Conservation (phyloP, 2,329 filamentous ascomycete genomes). For the Apiospora rasikravindrae region DNA sequence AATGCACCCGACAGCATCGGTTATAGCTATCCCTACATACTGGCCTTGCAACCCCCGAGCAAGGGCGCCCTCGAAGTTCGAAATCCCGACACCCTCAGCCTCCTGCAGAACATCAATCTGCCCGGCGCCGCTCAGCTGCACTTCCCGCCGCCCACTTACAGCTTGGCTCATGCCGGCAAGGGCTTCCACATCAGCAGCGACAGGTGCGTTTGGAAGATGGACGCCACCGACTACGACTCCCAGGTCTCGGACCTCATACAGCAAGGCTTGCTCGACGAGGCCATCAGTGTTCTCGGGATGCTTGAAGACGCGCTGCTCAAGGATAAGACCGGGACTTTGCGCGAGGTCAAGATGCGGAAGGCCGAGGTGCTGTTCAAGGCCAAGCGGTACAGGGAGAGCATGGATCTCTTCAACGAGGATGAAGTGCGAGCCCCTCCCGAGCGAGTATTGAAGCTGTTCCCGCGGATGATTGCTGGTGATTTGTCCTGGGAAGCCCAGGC, state of each 20-base stretch:
- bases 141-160: constrained; percentile 90
- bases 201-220: constrained; percentile 94
- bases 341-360: constrained; percentile 90
- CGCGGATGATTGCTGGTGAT: constrained; percentile 81
- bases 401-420: constrained; percentile 85
- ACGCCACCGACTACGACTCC: constrained; percentile 85
- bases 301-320: constrained; percentile 89
- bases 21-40: constrained; percentile 95
- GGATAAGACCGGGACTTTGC: constrained; percentile 79
- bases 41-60: constrained; percentile 81
- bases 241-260: constrained; percentile 85
- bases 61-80: constrained; percentile 89
- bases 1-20: constrained; percentile 87
- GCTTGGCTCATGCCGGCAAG: constrained; percentile 94
- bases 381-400: constrained; percentile 81
- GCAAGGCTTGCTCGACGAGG: constrained; percentile 81
- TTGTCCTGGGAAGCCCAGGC: constrained; percentile 62
- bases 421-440: constrained; percentile 90
- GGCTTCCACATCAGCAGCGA: constrained; percentile 95
- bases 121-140: constrained; percentile 85
- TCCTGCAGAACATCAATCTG: constrained; percentile 83
- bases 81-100: constrained; percentile 88
- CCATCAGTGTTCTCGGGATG: constrained; percentile 86
- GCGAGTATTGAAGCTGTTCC: constrained; percentile 84
- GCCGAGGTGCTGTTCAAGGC: constrained; percentile 83